Evolutionary conservation across 2,329 filamentous ascomycete species (phyloP).

Genomic region (Cladophialophora bantiana): DNA sequence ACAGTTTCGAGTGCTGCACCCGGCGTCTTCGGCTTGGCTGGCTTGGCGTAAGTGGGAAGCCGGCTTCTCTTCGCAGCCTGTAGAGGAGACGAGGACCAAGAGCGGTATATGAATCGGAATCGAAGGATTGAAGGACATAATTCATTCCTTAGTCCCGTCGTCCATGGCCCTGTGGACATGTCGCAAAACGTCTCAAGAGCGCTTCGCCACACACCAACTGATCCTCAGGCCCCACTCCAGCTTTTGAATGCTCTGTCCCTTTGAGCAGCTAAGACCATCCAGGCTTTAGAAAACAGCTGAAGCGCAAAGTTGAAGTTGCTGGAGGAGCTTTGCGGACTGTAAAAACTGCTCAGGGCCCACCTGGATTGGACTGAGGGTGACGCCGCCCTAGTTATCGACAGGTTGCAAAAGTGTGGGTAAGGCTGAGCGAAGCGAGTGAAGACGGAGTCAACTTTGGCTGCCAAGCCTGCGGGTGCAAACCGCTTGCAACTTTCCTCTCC

Average conservation of each 20-base stretch:
- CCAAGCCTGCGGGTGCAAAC: background rate
- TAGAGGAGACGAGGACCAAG: slow-evolving; percentile 8
- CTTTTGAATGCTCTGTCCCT: background rate
- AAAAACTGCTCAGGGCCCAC: no score
- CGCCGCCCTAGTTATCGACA: no score
- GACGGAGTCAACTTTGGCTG: no score
- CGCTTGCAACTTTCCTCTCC: background rate
- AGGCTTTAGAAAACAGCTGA: background rate
- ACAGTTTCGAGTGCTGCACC: background rate
- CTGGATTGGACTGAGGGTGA: no score
- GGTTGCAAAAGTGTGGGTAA: no score
- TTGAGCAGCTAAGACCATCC: background rate
- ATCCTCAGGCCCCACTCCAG: background rate
- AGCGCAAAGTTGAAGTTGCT: background rate
- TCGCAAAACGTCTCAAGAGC: background rate
- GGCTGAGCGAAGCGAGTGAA: no score
- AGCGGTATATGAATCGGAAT: background rate
- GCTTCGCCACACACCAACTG: background rate
- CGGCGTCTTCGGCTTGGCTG: background rate
- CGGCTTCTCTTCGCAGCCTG: background rate
- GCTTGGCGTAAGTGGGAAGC: slow-evolving; percentile 15
- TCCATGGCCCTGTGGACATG: slow-evolving; percentile 9
- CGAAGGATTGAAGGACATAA: slow-evolving; percentile 3
- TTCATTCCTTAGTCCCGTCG: background rate
- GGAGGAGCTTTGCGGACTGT: background rate